Base-by-base conservation (phyloP, 176 grass and related monocot genomes). In the Tillandsia leiboldiana region DNA sequence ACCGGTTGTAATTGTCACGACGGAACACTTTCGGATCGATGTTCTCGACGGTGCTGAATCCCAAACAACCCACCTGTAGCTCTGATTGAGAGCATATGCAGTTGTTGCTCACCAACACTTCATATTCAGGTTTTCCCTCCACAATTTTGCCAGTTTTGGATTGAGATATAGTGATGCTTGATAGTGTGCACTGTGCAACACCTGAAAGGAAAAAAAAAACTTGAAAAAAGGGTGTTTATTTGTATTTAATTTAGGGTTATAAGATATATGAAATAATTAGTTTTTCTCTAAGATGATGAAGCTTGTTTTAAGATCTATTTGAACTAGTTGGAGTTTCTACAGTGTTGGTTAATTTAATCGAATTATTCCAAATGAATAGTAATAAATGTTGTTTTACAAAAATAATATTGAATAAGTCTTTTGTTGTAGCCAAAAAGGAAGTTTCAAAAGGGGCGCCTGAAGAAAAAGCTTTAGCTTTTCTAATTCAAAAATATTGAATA, bases 11-110 rank as follows among this genome's bases (percentile, higher is more conserved):
- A 64, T 80, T 76, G 26, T 74, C 72, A 22, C 47, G 22, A 11
- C 48, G 17, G 48, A 64, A 63, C 48, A 20, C 57, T 50, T 68
- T 50, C 0, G 12, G 8, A 49, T 91, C 78, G 42, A 79, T 12
- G 9, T 75, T 15, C 63, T 71, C 81, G 1, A 78, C 67, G 18
- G 76, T 84, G 81, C 81, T 75, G 3, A 91, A 18, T 14, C 88
- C 81, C 5, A 70, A 67, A 63, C 88, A 91, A 14, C 26, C 65
- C 68, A 87, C 61, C 12, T 50, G 64, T 47, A 85, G 73, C 17
- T 62, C 64, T 0, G 51, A 77, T 53, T 87, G 69, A 18, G 65
- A 51, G 24, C 84, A 87, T 12, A 57, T 22, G 49, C 88, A 91
- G 26, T 23, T 23, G 51, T 81, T 82, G 49, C 3, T 48, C 50